Evolutionary conservation across 148 eudicot species (phyloP), one percentile per base, ranked within the genome.

Genomic region (Rhododendron mucronatum): DNA sequence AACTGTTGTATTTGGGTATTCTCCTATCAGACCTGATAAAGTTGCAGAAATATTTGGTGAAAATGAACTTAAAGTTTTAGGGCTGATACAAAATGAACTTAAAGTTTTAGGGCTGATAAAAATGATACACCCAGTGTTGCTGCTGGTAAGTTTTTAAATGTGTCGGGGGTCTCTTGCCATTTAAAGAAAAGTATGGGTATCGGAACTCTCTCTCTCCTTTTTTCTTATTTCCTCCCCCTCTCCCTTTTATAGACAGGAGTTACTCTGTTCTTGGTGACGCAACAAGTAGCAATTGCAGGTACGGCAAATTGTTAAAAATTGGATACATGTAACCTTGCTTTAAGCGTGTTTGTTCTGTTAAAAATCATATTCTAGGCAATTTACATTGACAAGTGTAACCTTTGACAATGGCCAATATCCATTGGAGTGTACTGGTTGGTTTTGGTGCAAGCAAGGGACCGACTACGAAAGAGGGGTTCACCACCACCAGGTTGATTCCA

Each of bases 391-490:
- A 84, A 23, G 71, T 69, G n/a, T 23, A 23, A 96, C 99, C 99
- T 93, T 91, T 95, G 78, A 93, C 86, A 21, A 92, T 74, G 57
- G 90, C 92, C 37, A 94, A 86, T 86, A 93, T 85, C 79, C 95
- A 39, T 28, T 90, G 93, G 48, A 94, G 88, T 73, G 99, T 97
- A 89, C 98, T 97, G 35, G 99, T 94, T 35, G 99, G 99, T 41
- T 92, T 93, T 35, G 98, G 99, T 83, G 94, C 90, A 55, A 97
- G 94, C 91, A 94, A 53, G 23, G 98, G 96, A 69, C 98, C 99
- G 20, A 95, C 93, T 5, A 93, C 94, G 18, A 92, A 97, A 55
- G 99, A 94, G 6, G 99, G 98, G 87, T 97, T 97, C 82, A 97
- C 95, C 65, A 94, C 98, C 78, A 97, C 98, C 76, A 97, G 86